Evolutionary conservation across 2,329 filamentous ascomycete genomes (phyloP).

Genomic region (Cytospora mali): DNA sequence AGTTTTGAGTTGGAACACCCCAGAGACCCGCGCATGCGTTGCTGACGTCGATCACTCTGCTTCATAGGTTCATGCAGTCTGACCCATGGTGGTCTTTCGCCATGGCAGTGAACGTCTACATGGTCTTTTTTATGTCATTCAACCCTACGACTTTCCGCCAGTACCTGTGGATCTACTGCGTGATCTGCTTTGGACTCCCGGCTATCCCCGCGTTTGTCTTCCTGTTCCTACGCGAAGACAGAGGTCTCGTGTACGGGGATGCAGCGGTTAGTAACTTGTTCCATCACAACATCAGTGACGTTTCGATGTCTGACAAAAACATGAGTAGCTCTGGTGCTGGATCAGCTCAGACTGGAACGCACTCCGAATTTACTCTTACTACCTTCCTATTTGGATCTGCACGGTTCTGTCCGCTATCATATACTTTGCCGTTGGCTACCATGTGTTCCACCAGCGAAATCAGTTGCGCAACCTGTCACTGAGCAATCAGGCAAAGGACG

Average conservation of each 20-base stretch:
- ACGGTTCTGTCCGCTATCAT: slow-evolving; percentile 57
- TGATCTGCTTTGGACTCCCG: slow-evolving; percentile 72
- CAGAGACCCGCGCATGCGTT: too few relatives aligned
- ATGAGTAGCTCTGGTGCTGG: slow-evolving; percentile 62
- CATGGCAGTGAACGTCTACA: slow-evolving; percentile 81
- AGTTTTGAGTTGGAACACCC: not conserved
- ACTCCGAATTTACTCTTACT: slow-evolving; percentile 63
- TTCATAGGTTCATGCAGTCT: slow-evolving; percentile 72
- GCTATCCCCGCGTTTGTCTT: slow-evolving; percentile 68
- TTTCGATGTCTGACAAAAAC: not conserved
- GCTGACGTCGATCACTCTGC: not conserved
- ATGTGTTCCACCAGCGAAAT: slow-evolving; percentile 62
- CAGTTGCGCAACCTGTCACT: slow-evolving; percentile 56
- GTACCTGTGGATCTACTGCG: slow-evolving; percentile 71
- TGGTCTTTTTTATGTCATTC: slow-evolving; percentile 65
- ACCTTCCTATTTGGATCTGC: slow-evolving; percentile 63
- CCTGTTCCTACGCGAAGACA: slow-evolving; percentile 54
- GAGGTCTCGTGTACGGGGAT: slow-evolving; percentile 54
- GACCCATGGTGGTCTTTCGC: slow-evolving; percentile 78
- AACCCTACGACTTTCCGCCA: slow-evolving; percentile 69
- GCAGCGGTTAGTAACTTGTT: slow-evolving; percentile 51
- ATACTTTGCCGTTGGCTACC: slow-evolving; percentile 60
- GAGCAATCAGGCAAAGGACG: slow-evolving; percentile 43
- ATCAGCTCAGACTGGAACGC: slow-evolving; percentile 57
- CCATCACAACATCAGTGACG: too few relatives aligned